Conservation (phyloP, 1,139 yeast genomes). For the Kodamaea anthophila region DNA sequence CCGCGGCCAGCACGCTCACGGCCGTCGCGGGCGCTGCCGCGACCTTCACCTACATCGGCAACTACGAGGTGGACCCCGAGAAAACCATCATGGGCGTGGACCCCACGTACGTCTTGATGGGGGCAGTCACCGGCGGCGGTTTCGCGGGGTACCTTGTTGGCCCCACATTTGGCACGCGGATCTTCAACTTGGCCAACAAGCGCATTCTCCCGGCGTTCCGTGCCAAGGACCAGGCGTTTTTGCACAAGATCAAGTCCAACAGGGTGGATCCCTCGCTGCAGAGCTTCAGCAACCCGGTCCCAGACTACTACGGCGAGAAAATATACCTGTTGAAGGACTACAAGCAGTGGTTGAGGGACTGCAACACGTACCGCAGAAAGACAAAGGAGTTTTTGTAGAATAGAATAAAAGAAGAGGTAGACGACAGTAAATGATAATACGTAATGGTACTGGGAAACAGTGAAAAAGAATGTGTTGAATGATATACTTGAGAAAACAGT, state of each 20-base stretch:
- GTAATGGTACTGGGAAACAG: no score
- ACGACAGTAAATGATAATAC: neutral
- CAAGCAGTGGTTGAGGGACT: slow-evolving; percentile 93
- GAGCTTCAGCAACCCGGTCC: slow-evolving; percentile 89
- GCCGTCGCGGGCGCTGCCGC: slow-evolving; percentile 61
- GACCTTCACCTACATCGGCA: slow-evolving; percentile 74
- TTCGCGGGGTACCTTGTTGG: slow-evolving; percentile 78
- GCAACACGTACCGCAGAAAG: slow-evolving; percentile 85
- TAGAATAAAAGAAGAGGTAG: no score
- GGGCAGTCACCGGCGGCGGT: slow-evolving; percentile 62
- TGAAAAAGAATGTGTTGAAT: no score
- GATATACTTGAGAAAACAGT: no score
- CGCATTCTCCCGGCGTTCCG: slow-evolving; percentile 41
- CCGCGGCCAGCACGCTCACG: slow-evolving; percentile 60
- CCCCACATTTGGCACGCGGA: slow-evolving; percentile 68
- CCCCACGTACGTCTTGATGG: slow-evolving; percentile 70
- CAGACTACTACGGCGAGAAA: slow-evolving; percentile 96
- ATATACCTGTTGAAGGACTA: slow-evolving; percentile 81
- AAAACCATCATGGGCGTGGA: slow-evolving; percentile 83
- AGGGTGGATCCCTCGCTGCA: slow-evolving; percentile 94
- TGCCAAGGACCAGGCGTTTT: slow-evolving; percentile 64
- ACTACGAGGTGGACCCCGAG: slow-evolving; percentile 82
- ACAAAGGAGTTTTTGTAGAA: slow-evolving; percentile 71
- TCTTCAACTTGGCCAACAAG: slow-evolving; percentile 56
- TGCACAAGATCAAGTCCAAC: slow-evolving; percentile 65